Evolutionary conservation across 2,329 filamentous ascomycete genomes (phyloP).

Genomic region (Fusarium sublunatum): DNA sequence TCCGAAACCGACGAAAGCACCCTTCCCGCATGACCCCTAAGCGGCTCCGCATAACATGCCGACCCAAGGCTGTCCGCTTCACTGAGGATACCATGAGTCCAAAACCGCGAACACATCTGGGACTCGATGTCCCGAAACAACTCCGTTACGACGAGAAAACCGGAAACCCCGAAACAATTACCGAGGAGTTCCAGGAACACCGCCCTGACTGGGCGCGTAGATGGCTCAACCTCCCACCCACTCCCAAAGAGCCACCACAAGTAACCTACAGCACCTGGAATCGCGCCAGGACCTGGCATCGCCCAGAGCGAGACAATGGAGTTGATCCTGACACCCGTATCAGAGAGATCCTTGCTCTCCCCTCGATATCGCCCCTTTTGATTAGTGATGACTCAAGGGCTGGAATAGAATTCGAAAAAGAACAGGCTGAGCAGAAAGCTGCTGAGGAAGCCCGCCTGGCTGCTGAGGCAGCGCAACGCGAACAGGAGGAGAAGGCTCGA

Average conservation of each 20-base stretch:
- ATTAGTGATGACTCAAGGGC: slow-evolving; percentile 48
- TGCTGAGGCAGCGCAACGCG: slow-evolving; percentile 42
- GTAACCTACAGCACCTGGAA: neutral
- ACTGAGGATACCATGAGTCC: slow-evolving; percentile 45
- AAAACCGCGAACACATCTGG: slow-evolving; percentile 43
- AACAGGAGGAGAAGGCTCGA: slow-evolving; percentile 41
- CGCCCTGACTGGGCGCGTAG: slow-evolving; percentile 23
- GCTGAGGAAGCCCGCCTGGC: slow-evolving; percentile 45
- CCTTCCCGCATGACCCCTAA: slow-evolving; percentile 38
- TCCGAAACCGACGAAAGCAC: slow-evolving; percentile 44
- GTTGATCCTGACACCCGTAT: slow-evolving; percentile 39
- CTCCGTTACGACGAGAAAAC: slow-evolving; percentile 12
- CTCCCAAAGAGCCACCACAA: slow-evolving; percentile 7
- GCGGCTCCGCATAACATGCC: slow-evolving; percentile 40
- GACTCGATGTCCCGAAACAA: slow-evolving; percentile 42
- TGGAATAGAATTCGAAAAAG: slow-evolving; percentile 41
- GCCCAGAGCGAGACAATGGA: slow-evolving; percentile 15
- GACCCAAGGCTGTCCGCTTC: slow-evolving; percentile 49
- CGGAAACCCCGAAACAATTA: slow-evolving; percentile 4
- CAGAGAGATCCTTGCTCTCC: slow-evolving; percentile 43
- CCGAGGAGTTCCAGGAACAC: slow-evolving; percentile 23
- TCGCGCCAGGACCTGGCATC: slow-evolving; percentile 11
- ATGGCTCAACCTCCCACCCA: slow-evolving; percentile 23
- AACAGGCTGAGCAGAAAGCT: slow-evolving; percentile 40
- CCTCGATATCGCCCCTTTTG: slow-evolving; percentile 41